These are phyloP conservation scores for Termitomyces sp. DNA, from an alignment of 1,284 basidiomycete genomes.

Conservation along the genomic window DNA sequence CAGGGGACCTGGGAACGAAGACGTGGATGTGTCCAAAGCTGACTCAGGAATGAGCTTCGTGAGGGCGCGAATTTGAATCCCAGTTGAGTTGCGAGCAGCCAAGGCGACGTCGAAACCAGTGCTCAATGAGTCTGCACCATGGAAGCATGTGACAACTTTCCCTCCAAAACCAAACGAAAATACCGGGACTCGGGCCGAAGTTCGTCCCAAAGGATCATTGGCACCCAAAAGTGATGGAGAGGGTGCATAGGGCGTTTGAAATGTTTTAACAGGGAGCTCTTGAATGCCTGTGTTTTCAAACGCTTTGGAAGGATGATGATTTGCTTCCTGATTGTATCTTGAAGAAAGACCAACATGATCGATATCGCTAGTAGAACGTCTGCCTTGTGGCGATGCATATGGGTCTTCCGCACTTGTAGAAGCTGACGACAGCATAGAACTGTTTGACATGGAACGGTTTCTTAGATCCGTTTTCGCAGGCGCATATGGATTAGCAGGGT, in stretches of 20 bases:
- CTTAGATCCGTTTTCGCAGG: slow-evolving; percentile 18
- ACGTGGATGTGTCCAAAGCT: slow-evolving; percentile 51
- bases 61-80: slow-evolving; percentile 64
- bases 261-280: slow-evolving; percentile 40
- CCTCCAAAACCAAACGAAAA: slow-evolving; percentile 90
- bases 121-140: slow-evolving; percentile 60
- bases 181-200: slow-evolving; percentile 69
- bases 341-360: slow-evolving; percentile 24
- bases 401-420: slow-evolving; percentile 34
- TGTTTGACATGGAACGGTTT: slow-evolving; percentile 42
- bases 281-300: slow-evolving; percentile 25
- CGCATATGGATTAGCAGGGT: slow-evolving; percentile 15
- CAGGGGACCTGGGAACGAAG: slow-evolving; percentile 80
- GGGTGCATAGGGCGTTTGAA: slow-evolving; percentile 60
- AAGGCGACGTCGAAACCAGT: slow-evolving; percentile 77
- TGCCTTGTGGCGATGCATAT: slow-evolving; percentile 35
- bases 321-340: slow-evolving; percentile 20
- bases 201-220: slow-evolving; percentile 80
- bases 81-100: slow-evolving; percentile 64
- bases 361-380: slow-evolving; percentile 22
- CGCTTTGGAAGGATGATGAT: slow-evolving; percentile 5
- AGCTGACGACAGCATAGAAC: slow-evolving; percentile 39
- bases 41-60: slow-evolving; percentile 67
- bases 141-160: slow-evolving; percentile 82
- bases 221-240: slow-evolving; percentile 74